Evolutionary conservation across 208 protist species (phyloP).

Genomic region (Leishmania major): DNA sequence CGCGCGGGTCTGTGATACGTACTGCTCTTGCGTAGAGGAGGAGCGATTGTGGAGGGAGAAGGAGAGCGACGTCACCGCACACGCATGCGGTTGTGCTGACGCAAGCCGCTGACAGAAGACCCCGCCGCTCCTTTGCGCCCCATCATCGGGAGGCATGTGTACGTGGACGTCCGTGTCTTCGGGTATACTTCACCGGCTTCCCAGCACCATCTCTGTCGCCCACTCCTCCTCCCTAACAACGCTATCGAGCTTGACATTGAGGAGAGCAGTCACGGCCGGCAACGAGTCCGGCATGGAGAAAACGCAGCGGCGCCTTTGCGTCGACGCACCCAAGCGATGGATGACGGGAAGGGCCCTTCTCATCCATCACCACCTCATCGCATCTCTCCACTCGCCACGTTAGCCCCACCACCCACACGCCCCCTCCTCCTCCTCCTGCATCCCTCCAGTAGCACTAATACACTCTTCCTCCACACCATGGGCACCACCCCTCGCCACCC

Average conservation of each 20-base stretch:
- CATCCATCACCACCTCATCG: neutral
- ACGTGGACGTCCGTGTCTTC: neutral
- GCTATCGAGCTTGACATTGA: neutral
- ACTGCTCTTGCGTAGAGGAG: neutral
- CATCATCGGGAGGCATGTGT: neutral
- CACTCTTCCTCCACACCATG: neutral
- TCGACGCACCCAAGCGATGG: neutral
- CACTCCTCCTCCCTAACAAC: neutral
- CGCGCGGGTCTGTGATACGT: neutral
- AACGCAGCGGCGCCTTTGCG: neutral
- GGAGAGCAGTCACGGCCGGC: too few relatives aligned
- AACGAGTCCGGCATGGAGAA: neutral
- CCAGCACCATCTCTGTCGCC: neutral
- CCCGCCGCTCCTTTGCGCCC: neutral
- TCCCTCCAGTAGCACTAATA: neutral
- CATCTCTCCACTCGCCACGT: neutral
- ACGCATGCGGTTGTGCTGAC: neutral
- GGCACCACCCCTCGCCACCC: constrained; percentile 12
- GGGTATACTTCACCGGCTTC: neutral
- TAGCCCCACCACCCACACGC: neutral
- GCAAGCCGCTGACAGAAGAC: neutral
- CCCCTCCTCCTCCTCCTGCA: neutral
- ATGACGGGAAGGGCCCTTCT: neutral
- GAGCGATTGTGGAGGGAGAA: too few relatives aligned
- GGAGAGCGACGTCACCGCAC: neutral